Evolutionary conservation across 768 basidiomycete genomes (phyloP).

Genomic region (Lactifluus piperatus): DNA sequence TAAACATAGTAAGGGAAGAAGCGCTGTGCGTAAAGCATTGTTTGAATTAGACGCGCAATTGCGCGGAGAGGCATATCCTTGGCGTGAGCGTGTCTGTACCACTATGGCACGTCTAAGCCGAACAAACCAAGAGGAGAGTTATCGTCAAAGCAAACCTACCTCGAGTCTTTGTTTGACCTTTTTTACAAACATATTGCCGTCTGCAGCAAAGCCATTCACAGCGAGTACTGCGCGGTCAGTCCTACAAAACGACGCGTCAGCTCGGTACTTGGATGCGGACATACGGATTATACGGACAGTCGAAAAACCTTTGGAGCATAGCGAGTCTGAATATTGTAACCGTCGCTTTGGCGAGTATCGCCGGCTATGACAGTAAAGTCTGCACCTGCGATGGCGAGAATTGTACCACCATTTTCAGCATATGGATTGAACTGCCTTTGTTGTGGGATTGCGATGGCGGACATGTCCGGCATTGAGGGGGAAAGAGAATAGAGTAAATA

Average conservation of each 20-base stretch:
- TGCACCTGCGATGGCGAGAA: constrained; percentile 89
- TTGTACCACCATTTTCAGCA: constrained; percentile 90
- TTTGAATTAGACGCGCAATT: constrained; percentile 97
- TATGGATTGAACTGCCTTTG: constrained; percentile 79
- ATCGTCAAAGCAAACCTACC: constrained; percentile 38
- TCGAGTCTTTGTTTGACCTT: constrained; percentile 91
- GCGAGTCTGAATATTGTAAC: constrained; percentile 96
- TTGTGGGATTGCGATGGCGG: constrained; percentile 28
- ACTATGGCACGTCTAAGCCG: constrained; percentile 38
- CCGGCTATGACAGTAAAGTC: constrained; percentile 94
- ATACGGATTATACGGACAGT: constrained; percentile 49
- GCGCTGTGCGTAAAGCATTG: constrained; percentile 91
- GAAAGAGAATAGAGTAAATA: background rate
- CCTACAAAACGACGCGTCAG: constrained; percentile 32
- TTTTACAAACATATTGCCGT: constrained; percentile 97
- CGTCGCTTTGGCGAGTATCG: constrained; percentile 93
- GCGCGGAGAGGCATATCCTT: constrained; percentile 96
- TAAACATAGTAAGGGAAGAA: constrained; percentile 99
- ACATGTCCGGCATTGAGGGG: constrained; percentile 17
- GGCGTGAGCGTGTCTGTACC: constrained; percentile 95
- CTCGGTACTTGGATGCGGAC: background rate
- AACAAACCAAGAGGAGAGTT: background rate
- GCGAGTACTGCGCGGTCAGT: constrained; percentile 91
- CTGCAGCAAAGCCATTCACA: constrained; percentile 95
- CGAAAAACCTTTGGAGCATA: constrained; percentile 94